Conservation (phyloP, 352 stramenopile species). For the Phytophthora pinifolia region DNA sequence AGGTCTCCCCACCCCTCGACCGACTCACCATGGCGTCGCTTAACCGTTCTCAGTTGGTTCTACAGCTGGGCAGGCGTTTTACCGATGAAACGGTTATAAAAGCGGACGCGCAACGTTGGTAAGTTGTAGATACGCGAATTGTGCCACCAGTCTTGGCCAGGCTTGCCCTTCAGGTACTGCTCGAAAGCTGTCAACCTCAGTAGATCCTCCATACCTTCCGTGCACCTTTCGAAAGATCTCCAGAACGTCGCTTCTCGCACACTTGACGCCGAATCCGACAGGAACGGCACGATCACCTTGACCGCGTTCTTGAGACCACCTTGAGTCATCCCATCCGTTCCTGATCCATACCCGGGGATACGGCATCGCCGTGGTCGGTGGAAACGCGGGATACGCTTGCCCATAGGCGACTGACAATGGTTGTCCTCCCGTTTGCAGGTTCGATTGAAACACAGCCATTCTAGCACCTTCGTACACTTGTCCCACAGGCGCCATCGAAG, state of each 20-base stretch:
- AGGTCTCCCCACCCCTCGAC: slow-evolving; percentile 4
- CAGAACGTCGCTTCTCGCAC: background rate
- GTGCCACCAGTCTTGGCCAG: no score
- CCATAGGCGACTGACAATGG: no score
- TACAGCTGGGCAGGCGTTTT: slow-evolving; percentile 1
- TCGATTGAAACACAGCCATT: no score
- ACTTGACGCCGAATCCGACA: background rate
- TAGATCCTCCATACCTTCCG: background rate
- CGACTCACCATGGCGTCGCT: background rate
- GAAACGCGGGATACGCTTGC: no score
- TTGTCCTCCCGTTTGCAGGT: no score
- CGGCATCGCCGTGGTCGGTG: no score
- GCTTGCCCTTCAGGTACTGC: background rate
- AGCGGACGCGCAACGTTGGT: background rate
- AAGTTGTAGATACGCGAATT: slow-evolving; percentile 6
- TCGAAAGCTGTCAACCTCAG: slow-evolving; percentile 3
- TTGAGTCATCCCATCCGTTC: no score
- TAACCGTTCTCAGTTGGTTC: background rate
- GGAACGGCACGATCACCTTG: slow-evolving; percentile 5
- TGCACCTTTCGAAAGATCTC: slow-evolving; percentile 8
- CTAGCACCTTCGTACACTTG: no score
- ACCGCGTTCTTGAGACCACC: background rate
- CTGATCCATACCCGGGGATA: no score
- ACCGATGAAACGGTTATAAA: slow-evolving; percentile 6
- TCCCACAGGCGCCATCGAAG: no score